Percentiles rank a stretch among this genome's conserved stretches.
These are phyloP conservation scores for Phialocephala sp. DNA, from an alignment of 2,329 filamentous ascomycete genomes.

Conservation along the genomic window DNA sequence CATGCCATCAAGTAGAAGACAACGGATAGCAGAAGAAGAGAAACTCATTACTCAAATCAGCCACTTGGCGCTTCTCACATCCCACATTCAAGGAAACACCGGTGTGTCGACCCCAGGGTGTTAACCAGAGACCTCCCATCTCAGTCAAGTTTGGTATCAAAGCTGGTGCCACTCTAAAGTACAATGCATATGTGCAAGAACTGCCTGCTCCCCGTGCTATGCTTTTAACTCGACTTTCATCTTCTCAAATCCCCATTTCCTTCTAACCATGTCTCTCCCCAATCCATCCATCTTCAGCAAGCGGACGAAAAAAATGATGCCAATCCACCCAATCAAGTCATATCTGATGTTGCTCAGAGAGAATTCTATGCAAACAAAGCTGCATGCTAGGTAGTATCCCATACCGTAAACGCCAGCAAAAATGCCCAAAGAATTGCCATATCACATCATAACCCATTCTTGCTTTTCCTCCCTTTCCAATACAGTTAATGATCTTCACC, in stretches of 20 bases:
- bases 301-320: not conserved
- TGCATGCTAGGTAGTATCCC: not conserved
- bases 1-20: not conserved
- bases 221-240: constrained; percentile 2
- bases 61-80: not conserved
- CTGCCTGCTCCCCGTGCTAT: constrained; percentile 1
- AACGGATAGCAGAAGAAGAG: not conserved
- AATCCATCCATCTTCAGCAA: constrained; percentile 1
- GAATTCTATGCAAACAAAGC: no score
- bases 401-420: constrained; percentile 5
- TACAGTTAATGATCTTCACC: not conserved
- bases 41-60: not conserved
- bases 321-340: not conserved
- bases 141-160: constrained; percentile 9
- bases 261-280: not conserved
- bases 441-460: not conserved
- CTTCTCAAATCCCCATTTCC: not conserved
- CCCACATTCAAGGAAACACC: not conserved
- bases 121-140: not conserved
- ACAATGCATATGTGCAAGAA: constrained; percentile 22
- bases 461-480: not conserved
- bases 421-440: not conserved
- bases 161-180: constrained; percentile 4
- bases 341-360: not conserved
- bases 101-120: no score